phyloP scores from a whole-genome alignment of 148 eudicot species.

The Beta vulgaris region DNA sequence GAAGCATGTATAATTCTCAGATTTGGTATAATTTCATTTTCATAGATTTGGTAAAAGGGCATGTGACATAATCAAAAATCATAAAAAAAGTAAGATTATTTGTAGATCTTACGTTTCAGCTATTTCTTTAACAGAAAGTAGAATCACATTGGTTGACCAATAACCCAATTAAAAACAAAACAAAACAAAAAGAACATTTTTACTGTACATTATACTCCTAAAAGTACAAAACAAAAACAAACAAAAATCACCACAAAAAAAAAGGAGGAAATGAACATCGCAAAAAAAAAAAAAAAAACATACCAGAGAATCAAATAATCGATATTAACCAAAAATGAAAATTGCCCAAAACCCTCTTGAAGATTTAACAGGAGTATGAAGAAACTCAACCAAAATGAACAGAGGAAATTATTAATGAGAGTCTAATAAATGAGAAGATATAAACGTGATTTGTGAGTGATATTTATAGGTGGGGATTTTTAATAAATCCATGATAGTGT shows the following conservation, averaged over 20 bases:
- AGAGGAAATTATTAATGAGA: background rate
- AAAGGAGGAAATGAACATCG: background rate
- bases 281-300: background rate
- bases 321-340: background rate
- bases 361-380: background rate
- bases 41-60: too few relatives aligned
- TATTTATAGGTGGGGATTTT: conserved; percentile 3
- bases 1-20: too few relatives aligned
- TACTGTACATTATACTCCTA: background rate
- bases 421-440: conserved; percentile 19
- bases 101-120: conserved; percentile 5
- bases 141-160: background rate
- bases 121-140: background rate
- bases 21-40: too few relatives aligned
- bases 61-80: too few relatives aligned
- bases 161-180: too few relatives aligned
- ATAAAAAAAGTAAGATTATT: background rate
- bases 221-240: background rate
- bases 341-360: background rate
- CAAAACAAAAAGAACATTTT: background rate
- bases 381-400: background rate
- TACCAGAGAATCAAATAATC: conserved; percentile 10
- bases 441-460: background rate
- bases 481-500: conserved; percentile 9
- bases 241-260: background rate